Evolutionary conservation across 2,329 filamentous ascomycete genomes (phyloP), one percentile per base, ranked within the genome.

Genomic region (Dothideomycetes sp.): DNA sequence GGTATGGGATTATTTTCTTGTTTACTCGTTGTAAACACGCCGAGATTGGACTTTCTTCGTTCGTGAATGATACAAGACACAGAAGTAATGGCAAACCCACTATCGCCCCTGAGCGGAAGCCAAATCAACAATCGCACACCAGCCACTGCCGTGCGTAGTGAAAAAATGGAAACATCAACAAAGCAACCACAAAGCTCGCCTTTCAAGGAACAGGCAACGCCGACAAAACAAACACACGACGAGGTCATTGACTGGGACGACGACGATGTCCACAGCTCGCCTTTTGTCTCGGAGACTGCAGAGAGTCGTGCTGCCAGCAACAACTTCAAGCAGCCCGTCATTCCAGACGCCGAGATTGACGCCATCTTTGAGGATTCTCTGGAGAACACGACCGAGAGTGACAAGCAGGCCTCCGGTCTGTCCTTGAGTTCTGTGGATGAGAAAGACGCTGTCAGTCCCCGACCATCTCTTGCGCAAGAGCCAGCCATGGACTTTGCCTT

Each of bases 201-300:
- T 37, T 37, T 23, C 34, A 37, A n/a, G n/a, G 19, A 32, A 33
- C 37, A 27, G 30, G 31, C 33, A 10, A 38, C 34, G 4, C 33
- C 34, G 4, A 30, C 22, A 22, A 43, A 43, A 33, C 33, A 45
- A 28, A 31, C 40, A 28, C 31, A 45, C 23, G 35, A 29, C 31
- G 27, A 19, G n/a, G 18, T 47, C 19, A 61, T 59, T 33, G 54
- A 54, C 32, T 63, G 56, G 53, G 56, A 65, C 47, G 58, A 65
- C 30, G 50, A 54, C 33, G 52, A 52, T 13, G 61, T 59, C 17
- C 63, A 63, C 5, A 69, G 65, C 41, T 71, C 68, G 25, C 68
- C 68, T 11, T 71, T 70, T 50, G 52, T 67, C n/a, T 56, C 61
- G 29, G 60, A 69, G 40, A 51, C 69, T 36, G 62, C 63, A 13